Conservation (phyloP, 2,329 filamentous ascomycete species). For the Penicillium sp. region DNA sequence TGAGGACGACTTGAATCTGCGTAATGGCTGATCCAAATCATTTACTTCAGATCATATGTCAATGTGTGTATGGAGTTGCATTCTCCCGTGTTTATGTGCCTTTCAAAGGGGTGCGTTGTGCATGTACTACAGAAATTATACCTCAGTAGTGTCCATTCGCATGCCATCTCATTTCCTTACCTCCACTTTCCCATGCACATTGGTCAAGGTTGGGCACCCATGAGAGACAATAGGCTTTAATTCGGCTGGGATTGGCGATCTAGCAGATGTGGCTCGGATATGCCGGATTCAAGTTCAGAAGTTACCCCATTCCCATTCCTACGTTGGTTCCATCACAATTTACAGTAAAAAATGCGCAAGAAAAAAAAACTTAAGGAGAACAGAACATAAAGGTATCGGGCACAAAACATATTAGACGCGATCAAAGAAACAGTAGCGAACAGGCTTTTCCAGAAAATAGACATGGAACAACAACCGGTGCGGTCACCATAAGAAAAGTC, state of each 20-base stretch:
- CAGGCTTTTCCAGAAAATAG: not conserved
- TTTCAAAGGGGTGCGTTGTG: too few relatives aligned
- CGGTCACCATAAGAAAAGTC: not conserved
- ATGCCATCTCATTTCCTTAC: too few relatives aligned
- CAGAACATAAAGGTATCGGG: slow-evolving; percentile 5
- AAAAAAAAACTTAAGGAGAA: too few relatives aligned
- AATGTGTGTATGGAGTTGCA: not conserved
- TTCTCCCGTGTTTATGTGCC: not conserved
- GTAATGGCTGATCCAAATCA: not conserved
- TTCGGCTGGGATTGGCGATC: not conserved
- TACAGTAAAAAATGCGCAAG: not conserved
- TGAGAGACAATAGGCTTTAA: not conserved
- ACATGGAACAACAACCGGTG: slow-evolving; percentile 6
- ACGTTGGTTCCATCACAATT: not conserved
- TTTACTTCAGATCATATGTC: not conserved
- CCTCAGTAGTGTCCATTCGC: not conserved
- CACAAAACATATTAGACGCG: not conserved
- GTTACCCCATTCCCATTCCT: not conserved
- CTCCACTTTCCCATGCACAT: not conserved
- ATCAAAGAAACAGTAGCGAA: not conserved
- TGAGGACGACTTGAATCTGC: not conserved
- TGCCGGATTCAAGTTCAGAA: not conserved
- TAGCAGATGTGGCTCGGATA: not conserved
- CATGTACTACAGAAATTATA: not conserved
- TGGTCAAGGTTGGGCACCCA: not conserved